Conservation (phyloP, 2,329 filamentous ascomycete species). For the Paraconiothyrium sp. region DNA sequence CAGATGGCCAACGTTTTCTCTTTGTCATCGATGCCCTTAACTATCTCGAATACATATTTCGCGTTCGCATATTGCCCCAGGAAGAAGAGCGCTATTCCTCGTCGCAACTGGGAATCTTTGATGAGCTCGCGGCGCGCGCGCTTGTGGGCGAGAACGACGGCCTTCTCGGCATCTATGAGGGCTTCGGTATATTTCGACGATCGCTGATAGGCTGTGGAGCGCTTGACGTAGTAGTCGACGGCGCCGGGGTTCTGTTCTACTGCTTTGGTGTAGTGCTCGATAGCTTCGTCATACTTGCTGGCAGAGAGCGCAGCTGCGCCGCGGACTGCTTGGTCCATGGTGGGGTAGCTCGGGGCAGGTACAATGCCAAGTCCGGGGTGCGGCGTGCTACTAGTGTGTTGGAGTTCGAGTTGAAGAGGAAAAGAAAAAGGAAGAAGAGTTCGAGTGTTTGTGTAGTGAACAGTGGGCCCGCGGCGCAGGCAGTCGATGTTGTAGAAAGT, state of each 20-base stretch:
- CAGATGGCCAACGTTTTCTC: conserved; percentile 66
- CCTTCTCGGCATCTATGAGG: conserved; percentile 58
- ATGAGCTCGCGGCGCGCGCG: conserved; percentile 81
- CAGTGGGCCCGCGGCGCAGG: conserved; percentile 11
- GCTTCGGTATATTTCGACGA: conserved; percentile 60
- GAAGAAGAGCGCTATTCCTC: conserved; percentile 77
- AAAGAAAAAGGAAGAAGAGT: too few relatives aligned
- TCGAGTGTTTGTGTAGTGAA: neutral
- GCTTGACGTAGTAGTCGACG: conserved; percentile 81
- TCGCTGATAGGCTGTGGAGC: conserved; percentile 80
- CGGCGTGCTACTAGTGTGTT: too few relatives aligned
- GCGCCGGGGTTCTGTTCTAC: conserved; percentile 72
- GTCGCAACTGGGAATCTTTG: conserved; percentile 81
- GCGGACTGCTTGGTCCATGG: conserved; percentile 63
- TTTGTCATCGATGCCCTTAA: conserved; percentile 63
- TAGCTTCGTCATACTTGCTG: conserved; percentile 72
- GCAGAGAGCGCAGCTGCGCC: conserved; percentile 70
- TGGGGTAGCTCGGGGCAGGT: conserved; percentile 25
- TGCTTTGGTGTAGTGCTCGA: conserved; percentile 71
- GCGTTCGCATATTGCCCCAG: conserved; percentile 79
- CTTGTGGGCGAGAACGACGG: conserved; percentile 72
- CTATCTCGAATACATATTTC: conserved; percentile 71
- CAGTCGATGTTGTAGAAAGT: conserved; percentile 11
- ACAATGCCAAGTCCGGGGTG: neutral
- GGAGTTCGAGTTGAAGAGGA: too few relatives aligned